These are phyloP conservation scores for Rugonectria rugulosa DNA, from an alignment of 2,329 filamentous ascomycete species.

Conservation along the genomic window DNA sequence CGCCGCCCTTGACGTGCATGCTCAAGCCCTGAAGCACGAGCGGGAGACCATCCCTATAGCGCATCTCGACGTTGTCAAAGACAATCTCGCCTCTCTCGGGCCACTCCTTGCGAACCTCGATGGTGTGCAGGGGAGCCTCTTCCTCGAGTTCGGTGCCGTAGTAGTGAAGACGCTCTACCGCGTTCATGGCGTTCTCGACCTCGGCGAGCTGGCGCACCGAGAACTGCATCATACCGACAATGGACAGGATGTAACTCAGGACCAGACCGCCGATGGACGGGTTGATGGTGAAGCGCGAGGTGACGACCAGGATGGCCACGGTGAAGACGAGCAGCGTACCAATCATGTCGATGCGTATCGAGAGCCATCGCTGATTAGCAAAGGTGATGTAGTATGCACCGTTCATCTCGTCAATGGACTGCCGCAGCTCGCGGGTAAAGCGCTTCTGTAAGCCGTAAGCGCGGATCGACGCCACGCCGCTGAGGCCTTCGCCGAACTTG, in stretches of 20 bases:
- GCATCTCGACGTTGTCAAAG: conserved; percentile 80
- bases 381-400: conserved; percentile 94
- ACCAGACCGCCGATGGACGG: conserved; percentile 89
- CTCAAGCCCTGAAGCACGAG: conserved; percentile 74
- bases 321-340: conserved; percentile 87
- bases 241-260: conserved; percentile 89
- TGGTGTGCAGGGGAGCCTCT: conserved; percentile 82
- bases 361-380: conserved; percentile 94
- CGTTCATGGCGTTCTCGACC: conserved; percentile 98
- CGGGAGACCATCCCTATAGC: conserved; percentile 75
- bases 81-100: conserved; percentile 84
- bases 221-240: conserved; percentile 96
- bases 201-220: conserved; percentile 92
- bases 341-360: conserved; percentile 82
- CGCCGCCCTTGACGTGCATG: conserved; percentile 77
- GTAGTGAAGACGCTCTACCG: conserved; percentile 89
- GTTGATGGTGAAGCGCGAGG: conserved; percentile 83
- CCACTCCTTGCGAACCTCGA: conserved; percentile 78
- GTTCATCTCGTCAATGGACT: conserved; percentile 89
- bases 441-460: conserved; percentile 84
- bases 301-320: conserved; percentile 89
- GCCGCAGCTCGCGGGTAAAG: conserved; percentile 74
- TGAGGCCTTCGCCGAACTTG: conserved; percentile 88
- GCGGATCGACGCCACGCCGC: conserved; percentile 82
- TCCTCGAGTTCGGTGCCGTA: conserved; percentile 89